Evolutionary conservation across 305 asterid species (phyloP).

Genomic region (Fraxinus baroniana): DNA sequence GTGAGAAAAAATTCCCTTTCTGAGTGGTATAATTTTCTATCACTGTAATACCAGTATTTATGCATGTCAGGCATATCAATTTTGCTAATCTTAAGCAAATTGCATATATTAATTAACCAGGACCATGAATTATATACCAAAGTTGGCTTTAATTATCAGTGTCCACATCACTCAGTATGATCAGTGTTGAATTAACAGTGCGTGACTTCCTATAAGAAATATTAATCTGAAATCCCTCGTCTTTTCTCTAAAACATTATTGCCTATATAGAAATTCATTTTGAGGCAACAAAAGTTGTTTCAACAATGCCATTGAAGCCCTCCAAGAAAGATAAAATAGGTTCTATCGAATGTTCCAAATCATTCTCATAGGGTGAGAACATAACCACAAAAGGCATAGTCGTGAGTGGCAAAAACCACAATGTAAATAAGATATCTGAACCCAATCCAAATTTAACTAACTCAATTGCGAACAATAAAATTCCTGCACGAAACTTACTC

Average conservation of each 20-base stretch:
- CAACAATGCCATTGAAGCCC: not conserved
- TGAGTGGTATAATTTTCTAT: not conserved
- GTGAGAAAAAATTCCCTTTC: not conserved
- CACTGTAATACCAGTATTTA: not conserved
- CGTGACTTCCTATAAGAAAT: not conserved
- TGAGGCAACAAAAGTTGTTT: not conserved
- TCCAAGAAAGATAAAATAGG: not conserved
- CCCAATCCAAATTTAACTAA: conserved; percentile 14
- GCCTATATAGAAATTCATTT: not conserved
- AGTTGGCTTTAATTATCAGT: not conserved
- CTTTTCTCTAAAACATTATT: not conserved
- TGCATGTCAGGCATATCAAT: not conserved
- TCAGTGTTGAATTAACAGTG: not conserved
- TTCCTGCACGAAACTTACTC: conserved; percentile 45
- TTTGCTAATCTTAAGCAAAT: not conserved
- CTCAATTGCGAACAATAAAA: not conserved
- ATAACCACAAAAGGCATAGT: not conserved
- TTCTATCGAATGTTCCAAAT: not conserved
- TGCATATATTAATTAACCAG: not conserved
- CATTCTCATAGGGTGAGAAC: not conserved
- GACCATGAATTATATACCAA: conserved; percentile 1
- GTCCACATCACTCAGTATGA: not conserved
- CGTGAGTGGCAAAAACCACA: not conserved
- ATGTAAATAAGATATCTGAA: not conserved
- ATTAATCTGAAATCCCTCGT: not conserved